phyloP scores from a whole-genome alignment of 192 early-diverging fungal genomes.

The Podila clonocystis region DNA sequence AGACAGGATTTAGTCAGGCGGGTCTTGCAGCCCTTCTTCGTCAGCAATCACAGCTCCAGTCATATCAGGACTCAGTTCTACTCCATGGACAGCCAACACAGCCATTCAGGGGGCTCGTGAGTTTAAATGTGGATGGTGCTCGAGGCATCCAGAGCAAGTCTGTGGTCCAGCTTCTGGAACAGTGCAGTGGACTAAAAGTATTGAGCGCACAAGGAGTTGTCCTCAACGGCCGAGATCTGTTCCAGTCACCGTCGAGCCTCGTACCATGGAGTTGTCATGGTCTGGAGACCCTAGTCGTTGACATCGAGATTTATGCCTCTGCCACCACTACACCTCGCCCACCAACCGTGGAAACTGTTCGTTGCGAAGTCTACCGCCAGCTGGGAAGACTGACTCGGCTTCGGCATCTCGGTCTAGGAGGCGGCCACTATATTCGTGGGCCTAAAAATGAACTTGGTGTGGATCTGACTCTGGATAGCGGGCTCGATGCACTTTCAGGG shows the following conservation, averaged over 20 bases:
- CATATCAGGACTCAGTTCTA: neutral
- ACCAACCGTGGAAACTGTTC: conserved; percentile 3
- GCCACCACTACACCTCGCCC: neutral
- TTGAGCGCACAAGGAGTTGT: conserved; percentile 32
- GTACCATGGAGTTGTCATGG: conserved; percentile 18
- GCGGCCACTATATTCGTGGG: conserved; percentile 34
- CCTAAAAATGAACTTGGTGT: conserved; percentile 7
- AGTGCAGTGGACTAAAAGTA: conserved; percentile 12
- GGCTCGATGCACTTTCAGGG: conserved; percentile 3
- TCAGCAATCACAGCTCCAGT: neutral
- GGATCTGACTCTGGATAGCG: conserved; percentile 36
- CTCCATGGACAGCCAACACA: conserved; percentile 4
- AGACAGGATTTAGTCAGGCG: conserved; percentile 31
- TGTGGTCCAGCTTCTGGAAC: conserved; percentile 5
- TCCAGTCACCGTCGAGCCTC: neutral
- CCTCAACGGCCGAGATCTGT: conserved; percentile 32
- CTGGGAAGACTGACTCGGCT: conserved; percentile 18
- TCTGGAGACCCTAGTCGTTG: conserved; percentile 27
- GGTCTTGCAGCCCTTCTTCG: conserved; percentile 14
- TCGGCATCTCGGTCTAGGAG: conserved; percentile 28
- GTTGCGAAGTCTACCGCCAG: conserved; percentile 14
- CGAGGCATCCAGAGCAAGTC: conserved; percentile 35
- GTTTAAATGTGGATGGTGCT: conserved; percentile 36
- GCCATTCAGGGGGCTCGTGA: conserved; percentile 9
- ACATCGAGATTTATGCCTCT: conserved; percentile 24